Evolutionary conservation across 805 yeast species (phyloP).

Genomic region (Diddensiella transvaalensis): DNA sequence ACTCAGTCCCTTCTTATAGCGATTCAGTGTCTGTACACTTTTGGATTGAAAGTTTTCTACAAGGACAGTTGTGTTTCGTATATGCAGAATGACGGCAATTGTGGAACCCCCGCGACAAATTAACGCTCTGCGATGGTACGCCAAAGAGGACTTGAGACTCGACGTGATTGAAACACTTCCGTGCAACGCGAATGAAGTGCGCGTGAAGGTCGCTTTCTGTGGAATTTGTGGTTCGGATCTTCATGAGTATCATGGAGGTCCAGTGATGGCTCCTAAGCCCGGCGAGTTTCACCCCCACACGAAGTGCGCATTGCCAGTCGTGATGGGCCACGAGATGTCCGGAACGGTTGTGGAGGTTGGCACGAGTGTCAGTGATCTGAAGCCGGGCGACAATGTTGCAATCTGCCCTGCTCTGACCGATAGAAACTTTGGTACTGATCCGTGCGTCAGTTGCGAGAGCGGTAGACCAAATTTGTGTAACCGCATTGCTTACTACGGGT

Average conservation of each 20-base stretch:
- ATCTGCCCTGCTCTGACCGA: constrained; percentile 5
- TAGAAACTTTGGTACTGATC: constrained; percentile 9
- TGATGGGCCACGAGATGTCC: constrained; percentile 55
- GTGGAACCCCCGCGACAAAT: too few relatives aligned
- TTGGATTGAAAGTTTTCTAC: too few relatives aligned
- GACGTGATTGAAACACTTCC: not conserved
- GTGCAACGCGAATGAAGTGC: constrained; percentile 38
- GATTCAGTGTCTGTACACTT: too few relatives aligned
- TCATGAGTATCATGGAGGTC: constrained; percentile 56
- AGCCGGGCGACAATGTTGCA: constrained; percentile 7
- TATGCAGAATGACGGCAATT: too few relatives aligned
- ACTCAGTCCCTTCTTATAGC: too few relatives aligned
- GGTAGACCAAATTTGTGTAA: constrained; percentile 51
- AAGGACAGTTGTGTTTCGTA: too few relatives aligned
- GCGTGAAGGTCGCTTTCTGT: constrained; percentile 47
- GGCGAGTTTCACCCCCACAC: constrained; percentile 31
- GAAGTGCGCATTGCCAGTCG: constrained; percentile 38
- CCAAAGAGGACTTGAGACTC: not conserved
- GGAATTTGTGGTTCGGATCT: constrained; percentile 66
- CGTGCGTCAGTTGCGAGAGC: constrained; percentile 47
- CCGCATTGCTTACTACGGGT: constrained; percentile 43
- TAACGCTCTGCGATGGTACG: not conserved
- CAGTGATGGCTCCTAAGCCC: constrained; percentile 44
- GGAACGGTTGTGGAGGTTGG: constrained; percentile 48
- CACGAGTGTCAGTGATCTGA: constrained; percentile 34